phyloP scores from a whole-genome alignment of 2,329 filamentous ascomycete species.

The Aspergillus eucalypticola region DNA sequence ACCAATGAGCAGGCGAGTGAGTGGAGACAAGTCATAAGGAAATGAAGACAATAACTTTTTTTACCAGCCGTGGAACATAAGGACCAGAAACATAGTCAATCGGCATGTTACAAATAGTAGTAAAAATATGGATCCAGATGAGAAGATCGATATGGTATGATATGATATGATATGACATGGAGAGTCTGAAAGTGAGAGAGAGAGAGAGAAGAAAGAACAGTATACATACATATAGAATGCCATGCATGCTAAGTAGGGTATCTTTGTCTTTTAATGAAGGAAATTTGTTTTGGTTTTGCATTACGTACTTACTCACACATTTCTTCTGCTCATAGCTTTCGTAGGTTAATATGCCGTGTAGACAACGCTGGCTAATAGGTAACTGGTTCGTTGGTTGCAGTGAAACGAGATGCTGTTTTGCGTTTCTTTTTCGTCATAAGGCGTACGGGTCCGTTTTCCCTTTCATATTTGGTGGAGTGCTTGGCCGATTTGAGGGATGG shows the following conservation, averaged over 20 bases:
- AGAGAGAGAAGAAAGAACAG: slow-evolving; percentile 2
- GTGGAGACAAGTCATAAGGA: neutral
- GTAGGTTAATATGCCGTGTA: neutral
- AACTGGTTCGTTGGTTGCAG: neutral
- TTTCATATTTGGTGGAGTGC: slow-evolving; percentile 1
- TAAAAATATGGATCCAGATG: too few species aligned
- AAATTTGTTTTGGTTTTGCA: neutral
- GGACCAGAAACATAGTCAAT: too few species aligned
- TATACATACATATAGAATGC: slow-evolving; percentile 16
- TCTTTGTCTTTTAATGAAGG: neutral
- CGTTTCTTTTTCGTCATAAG: neutral
- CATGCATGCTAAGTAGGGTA: slow-evolving; percentile 6
- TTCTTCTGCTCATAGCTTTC: neutral
- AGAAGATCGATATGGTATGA: too few species aligned
- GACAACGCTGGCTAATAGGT: neutral
- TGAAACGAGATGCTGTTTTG: neutral
- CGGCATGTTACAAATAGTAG: neutral
- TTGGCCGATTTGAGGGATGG: neutral
- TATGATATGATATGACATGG: neutral
- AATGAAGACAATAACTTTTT: too few species aligned
- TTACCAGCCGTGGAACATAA: too few species aligned
- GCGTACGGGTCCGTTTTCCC: neutral
- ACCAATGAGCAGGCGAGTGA: neutral
- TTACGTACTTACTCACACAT: slow-evolving; percentile 5
- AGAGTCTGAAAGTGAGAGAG: neutral